These are phyloP conservation scores for Solanum chilense DNA, from an alignment of 257 asterid genomes.

Conservation along the genomic window DNA sequence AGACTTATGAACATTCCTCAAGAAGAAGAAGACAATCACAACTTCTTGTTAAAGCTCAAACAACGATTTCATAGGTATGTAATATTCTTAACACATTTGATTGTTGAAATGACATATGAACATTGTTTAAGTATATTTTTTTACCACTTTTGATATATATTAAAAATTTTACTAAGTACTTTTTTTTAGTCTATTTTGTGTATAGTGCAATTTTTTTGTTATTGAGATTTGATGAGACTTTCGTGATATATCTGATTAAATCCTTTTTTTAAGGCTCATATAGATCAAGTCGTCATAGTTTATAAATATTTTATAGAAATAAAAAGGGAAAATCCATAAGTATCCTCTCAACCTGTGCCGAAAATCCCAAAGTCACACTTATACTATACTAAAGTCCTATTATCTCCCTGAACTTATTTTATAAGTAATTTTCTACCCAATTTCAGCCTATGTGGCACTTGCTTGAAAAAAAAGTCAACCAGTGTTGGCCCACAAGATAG, in stretches of 20 bases:
- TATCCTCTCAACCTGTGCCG: too few species aligned
- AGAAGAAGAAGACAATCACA: conserved; percentile 60
- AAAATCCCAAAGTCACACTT: too few species aligned
- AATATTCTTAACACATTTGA: background rate
- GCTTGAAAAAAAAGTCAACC: too few species aligned
- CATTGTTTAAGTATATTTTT: too few species aligned
- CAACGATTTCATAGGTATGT: conserved; percentile 40
- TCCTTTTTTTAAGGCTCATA: background rate
- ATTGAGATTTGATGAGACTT: background rate
- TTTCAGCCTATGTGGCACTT: too few species aligned
- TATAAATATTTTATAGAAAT: background rate
- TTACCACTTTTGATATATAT: background rate
- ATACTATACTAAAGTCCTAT: too few species aligned
- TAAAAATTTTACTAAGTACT: background rate
- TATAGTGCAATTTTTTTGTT: background rate
- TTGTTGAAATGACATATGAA: too few species aligned
- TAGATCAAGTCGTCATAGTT: background rate
- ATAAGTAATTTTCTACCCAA: too few species aligned
- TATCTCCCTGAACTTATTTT: too few species aligned
- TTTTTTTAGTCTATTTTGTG: background rate
- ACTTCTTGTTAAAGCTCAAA: conserved; percentile 42
- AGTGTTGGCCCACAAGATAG: too few species aligned
- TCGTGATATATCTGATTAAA: background rate
- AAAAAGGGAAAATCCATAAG: too few species aligned
- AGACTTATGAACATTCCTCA: conserved; percentile 44